Evolutionary conservation across 2,329 filamentous ascomycete species (phyloP), one percentile per base, ranked within the genome.

Genomic region (Aspergillus floridensis): DNA sequence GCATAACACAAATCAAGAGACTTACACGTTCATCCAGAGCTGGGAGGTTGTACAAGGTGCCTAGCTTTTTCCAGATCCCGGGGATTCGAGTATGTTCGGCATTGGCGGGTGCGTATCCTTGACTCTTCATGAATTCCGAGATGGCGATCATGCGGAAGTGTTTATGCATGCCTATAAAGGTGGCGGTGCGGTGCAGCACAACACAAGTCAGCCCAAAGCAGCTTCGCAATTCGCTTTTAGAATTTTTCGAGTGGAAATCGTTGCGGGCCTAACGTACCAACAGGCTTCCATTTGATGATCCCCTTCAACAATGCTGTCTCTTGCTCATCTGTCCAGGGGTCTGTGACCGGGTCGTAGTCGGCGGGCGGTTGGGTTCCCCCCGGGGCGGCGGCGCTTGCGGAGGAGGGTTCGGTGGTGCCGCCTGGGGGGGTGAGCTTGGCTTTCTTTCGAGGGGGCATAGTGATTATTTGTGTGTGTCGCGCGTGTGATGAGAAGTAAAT

Each of bases 211-310:
- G 38, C 38, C 7, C 26, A 29, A 2, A 44, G 16, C 38, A 41
- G 16, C 19, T n/a, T 26, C 38, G 38, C 38, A n/a, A 41, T 7
- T 16, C 6, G 16, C 4, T 41, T n/a, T 7, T 4, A 16, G 32
- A 35, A 35, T 7, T 3, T 4, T 12, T 44, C n/a, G 22, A n/a
- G 24, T 24, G 31, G 11, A 48, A n/a, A 58, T 22, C 11, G 12
- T 4, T 35, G 32, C 22, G 19, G 16, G 22, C 22, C 38, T 21
- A 59, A 74, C 76, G 65, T 72, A 91, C 92, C 93, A 46, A 93
- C 93, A n/a, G 95, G 95, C 74, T 99, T 99, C 89, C 91, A 96
- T 72, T 88, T 85, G 65, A 98, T 93, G 66, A 98, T 89, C 55
- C 88, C 92, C 73, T 97, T 97, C 79, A 96, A 92, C 0, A 99